Percentiles rank a stretch among this genome's conserved stretches.
Evolutionary conservation across 2,329 filamentous ascomycete genomes (phyloP).

Genomic region (Exophiala dermatitidis): DNA sequence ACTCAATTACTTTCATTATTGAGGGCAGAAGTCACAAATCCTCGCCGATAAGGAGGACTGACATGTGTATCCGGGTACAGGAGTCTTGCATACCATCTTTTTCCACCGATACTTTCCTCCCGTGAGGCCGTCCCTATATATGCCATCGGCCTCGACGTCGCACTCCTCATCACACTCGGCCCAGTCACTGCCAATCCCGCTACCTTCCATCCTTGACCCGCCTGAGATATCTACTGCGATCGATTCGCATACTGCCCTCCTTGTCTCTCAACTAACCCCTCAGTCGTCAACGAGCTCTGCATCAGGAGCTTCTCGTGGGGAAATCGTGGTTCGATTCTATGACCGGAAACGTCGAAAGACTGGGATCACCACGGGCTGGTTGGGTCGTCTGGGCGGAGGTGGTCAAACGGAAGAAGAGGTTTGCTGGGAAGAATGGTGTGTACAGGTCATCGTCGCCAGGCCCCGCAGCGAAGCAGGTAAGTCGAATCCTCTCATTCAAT

Average conservation of each 20-base stretch:
- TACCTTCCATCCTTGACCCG: slow-evolving; percentile 81
- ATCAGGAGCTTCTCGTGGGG: slow-evolving; percentile 59
- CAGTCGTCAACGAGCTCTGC: slow-evolving; percentile 45
- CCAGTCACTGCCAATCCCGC: slow-evolving; percentile 58
- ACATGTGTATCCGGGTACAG: slow-evolving; percentile 41
- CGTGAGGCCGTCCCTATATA: slow-evolving; percentile 67
- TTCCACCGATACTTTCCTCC: slow-evolving; percentile 96
- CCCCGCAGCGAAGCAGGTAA: slow-evolving; percentile 80
- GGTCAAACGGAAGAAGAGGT: slow-evolving; percentile 77
- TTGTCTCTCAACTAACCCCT: slow-evolving; percentile 68
- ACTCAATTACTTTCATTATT: not conserved
- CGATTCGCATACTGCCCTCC: slow-evolving; percentile 71
- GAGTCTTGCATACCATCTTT: slow-evolving; percentile 93
- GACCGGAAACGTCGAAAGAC: slow-evolving; percentile 81
- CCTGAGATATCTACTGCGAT: slow-evolving; percentile 83
- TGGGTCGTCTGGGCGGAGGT: slow-evolving; percentile 24
- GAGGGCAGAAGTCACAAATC: not conserved
- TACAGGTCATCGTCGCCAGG: slow-evolving; percentile 88
- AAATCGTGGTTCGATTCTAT: slow-evolving; percentile 85
- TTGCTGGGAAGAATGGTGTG: slow-evolving; percentile 93
- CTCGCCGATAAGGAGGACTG: slow-evolving; percentile 3
- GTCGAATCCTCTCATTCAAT: slow-evolving; percentile 29
- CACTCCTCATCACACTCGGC: slow-evolving; percentile 16
- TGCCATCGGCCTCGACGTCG: slow-evolving; percentile 22
- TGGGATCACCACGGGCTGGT: slow-evolving; percentile 58